Base-by-base conservation (phyloP, 257 asterid species). In the Paraleonurus japonicus region DNA sequence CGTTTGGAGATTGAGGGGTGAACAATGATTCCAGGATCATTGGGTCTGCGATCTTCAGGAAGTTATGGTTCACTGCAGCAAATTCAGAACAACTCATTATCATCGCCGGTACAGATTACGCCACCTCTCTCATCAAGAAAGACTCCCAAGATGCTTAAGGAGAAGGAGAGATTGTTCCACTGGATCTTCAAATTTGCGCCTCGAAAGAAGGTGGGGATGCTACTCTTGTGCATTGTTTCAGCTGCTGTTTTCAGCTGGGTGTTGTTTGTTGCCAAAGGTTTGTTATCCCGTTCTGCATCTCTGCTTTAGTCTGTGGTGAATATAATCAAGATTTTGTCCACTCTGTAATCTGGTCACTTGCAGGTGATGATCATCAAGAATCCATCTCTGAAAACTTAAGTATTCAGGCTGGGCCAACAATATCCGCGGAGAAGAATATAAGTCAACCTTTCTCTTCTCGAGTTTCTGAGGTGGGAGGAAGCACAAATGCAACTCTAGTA, bases 11-110 rank as follows among this genome's bases (percentile, higher is more conserved):
- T 81, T 73, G 84, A 65, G 84, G 75, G 83, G 81, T 73, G 75
- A 77, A 70, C 87, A 83, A 90, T 94, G 98, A 89, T 89, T 79
- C 71, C 87, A 64, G 90, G 87, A 93, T 94, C 98, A 86, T 85
- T 92, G 88, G 93, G 96, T 83, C 90, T 94, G 82, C 92, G 99
- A 84, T 72, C 98, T 79, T 93, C 98, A 13, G 96, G 96, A 74
- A 94, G 98, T 85, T 91, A 89, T 89, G 99, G 99, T 55, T 94
- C 98, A 73, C 81, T 94, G 86, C 86, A 86, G 76, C 92, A 82
- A 70, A 59, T 82, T 57, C 97, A 88, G 81, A 85, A 81, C 76
- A 79, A 83, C 61, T 60, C 81, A n/a, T 67, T 81, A 23, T 67
- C 85, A 15, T 75, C 79, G 72, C 87, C 92, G 45, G 75, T 72